Evolutionary conservation across 805 yeast genomes (phyloP).

Genomic region (Pichia pseudocactophila): DNA sequence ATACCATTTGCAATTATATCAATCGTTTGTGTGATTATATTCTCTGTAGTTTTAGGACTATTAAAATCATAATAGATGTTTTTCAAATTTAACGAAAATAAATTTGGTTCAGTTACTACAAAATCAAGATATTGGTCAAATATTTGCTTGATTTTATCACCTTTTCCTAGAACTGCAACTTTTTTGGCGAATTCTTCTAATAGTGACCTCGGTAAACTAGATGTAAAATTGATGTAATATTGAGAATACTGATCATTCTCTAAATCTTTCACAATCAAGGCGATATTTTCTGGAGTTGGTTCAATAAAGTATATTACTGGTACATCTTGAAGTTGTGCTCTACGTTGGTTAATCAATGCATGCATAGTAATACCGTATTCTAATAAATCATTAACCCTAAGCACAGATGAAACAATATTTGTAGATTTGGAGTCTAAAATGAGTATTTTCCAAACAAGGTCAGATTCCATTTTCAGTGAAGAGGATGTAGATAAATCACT

Average conservation of each 20-base stretch:
- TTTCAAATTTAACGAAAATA: conserved; percentile 69
- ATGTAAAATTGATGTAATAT: conserved; percentile 79
- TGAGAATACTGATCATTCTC: conserved; percentile 67
- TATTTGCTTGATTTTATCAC: conserved; percentile 72
- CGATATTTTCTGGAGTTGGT: conserved; percentile 73
- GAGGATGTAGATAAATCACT: conserved; percentile 31
- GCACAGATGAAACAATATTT: conserved; percentile 80
- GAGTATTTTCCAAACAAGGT: conserved; percentile 83
- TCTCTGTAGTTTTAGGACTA: conserved; percentile 65
- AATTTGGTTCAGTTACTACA: conserved; percentile 84
- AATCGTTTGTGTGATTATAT: conserved; percentile 58
- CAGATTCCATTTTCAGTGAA: conserved; percentile 49
- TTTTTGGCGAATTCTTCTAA: conserved; percentile 84
- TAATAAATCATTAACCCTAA: conserved; percentile 84
- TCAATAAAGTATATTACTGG: conserved; percentile 89
- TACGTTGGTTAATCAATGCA: conserved; percentile 55
- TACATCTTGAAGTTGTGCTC: conserved; percentile 88
- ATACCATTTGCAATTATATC: conserved; percentile 70
- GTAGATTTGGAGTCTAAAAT: conserved; percentile 77
- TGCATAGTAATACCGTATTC: conserved; percentile 91
- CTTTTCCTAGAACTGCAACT: conserved; percentile 64
- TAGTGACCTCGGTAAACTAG: conserved; percentile 64
- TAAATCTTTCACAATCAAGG: conserved; percentile 62
- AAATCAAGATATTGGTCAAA: conserved; percentile 92
- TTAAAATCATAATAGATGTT: conserved; percentile 62